Evolutionary conservation across 306 rosid genomes (phyloP).

Genomic region (Vigna reflexopilosa): DNA sequence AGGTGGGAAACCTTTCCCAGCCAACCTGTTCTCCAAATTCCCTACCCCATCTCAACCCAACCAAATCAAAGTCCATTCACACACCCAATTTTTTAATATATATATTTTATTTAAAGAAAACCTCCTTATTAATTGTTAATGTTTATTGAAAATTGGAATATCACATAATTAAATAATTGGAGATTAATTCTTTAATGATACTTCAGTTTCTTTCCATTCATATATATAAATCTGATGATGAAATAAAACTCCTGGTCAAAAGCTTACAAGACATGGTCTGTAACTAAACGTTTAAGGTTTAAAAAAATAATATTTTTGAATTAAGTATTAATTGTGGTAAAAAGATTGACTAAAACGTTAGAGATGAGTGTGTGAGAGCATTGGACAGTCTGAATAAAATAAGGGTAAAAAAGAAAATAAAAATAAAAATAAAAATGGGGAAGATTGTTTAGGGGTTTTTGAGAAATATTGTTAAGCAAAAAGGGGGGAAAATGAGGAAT

Average conservation of each 20-base stretch:
- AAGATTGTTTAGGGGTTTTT: conserved; percentile 47
- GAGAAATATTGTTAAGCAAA: background rate
- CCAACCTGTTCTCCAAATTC: conserved; percentile 87
- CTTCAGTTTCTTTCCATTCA: background rate
- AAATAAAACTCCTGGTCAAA: background rate
- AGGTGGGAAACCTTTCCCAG: conserved; percentile 68
- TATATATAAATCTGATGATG: too few species aligned
- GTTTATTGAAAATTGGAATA: too few species aligned
- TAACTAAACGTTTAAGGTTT: background rate
- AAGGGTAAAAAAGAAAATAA: background rate
- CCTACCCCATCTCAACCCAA: conserved; percentile 42
- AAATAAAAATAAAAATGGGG: conserved; percentile 28
- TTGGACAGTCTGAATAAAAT: background rate
- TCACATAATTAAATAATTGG: too few species aligned
- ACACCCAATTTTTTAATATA: background rate
- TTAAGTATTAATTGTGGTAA: background rate
- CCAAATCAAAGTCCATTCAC: conserved; percentile 49
- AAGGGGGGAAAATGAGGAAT: conserved; percentile 47
- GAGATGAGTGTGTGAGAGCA: background rate
- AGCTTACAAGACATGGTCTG: background rate
- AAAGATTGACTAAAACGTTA: background rate
- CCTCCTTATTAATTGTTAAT: too few species aligned
- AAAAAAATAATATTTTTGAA: background rate
- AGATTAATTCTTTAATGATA: background rate
- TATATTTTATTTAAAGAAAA: background rate